Base-by-base conservation (phyloP, 1,139 yeast species). In the Hyphopichia fennica region DNA sequence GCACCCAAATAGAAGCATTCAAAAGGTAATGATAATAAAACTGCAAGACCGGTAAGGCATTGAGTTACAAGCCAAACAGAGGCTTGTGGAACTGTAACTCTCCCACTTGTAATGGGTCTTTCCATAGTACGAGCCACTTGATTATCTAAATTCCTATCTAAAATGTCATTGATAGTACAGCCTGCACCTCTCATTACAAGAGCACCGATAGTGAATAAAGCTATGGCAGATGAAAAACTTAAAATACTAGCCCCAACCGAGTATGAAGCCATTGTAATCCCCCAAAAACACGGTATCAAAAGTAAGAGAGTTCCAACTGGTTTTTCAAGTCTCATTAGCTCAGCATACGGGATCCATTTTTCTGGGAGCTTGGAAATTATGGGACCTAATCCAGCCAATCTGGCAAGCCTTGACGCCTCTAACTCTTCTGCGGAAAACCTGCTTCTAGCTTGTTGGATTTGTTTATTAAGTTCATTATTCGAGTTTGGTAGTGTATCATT, bases 131-230 rank as follows among this genome's bases (percentile, higher is more conserved):
- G 77, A 9, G 86, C 84, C 2, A 95, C 99, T 59, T 89, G 79
- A 48, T 77, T 75, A 56, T 95, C 99, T 42, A 91, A 70, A 47
- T 91, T 74, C 44, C 91, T 72, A 59, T 95, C 99, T 59, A 84
- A 70, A 41, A 91, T 71, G 62, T 95, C 99, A 57, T 95, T 95
- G 44, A 95, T 84, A 1, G 96, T 91, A 60, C 99, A 95, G 0
- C 99, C 99, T 2, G 97, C 98, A 32, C 98, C 97, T 63, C 99
- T 79, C 96, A 95, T 93, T 14, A 91, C 74, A 33, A 91, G 58
- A 0, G 98, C 81, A 11, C 99, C 99, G 3, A 84, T 69, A 1
- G 93, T 82, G 57, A 91, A 93, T 22, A 91, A 67, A 0, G 75
- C 71, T 32, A 85, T 58, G 52, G 84, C 86, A 50, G 76, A 73